Conservation (phyloP, 805 yeast genomes). For the Saccharomyces kudriavzevii region DNA sequence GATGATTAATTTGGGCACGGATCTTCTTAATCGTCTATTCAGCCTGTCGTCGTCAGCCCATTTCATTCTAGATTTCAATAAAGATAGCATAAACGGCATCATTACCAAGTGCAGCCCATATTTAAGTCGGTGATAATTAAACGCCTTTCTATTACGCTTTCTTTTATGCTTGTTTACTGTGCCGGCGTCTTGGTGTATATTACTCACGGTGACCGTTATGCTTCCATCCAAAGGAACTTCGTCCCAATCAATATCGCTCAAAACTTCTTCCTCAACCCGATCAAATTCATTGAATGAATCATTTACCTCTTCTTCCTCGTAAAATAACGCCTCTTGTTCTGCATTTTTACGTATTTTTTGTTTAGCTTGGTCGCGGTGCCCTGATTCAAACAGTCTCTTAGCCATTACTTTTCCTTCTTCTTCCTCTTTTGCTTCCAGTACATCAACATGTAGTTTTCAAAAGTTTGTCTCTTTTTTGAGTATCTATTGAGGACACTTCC, state of each 20-base stretch:
- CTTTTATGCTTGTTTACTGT: background rate
- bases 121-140: conserved; percentile 9
- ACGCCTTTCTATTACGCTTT: background rate
- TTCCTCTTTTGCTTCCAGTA: background rate
- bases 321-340: background rate
- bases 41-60: conserved; percentile 14
- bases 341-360: background rate
- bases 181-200: background rate
- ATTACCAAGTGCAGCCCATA: conserved; percentile 14
- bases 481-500: background rate
- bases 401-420: background rate
- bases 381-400: background rate
- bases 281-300: background rate
- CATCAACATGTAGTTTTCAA: background rate
- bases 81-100: conserved; percentile 15
- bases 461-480: background rate
- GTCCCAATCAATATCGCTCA: conserved; percentile 23
- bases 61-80: conserved; percentile 7
- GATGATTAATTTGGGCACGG: conserved; percentile 20
- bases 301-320: background rate
- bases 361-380: background rate
- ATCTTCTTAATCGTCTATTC: conserved; percentile 14
- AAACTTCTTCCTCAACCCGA: conserved; percentile 1
- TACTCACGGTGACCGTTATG: background rate
- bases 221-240: conserved; percentile 16